Evolutionary conservation across 208 protist species (phyloP).

Genomic region (Crithidia mellificae): DNA sequence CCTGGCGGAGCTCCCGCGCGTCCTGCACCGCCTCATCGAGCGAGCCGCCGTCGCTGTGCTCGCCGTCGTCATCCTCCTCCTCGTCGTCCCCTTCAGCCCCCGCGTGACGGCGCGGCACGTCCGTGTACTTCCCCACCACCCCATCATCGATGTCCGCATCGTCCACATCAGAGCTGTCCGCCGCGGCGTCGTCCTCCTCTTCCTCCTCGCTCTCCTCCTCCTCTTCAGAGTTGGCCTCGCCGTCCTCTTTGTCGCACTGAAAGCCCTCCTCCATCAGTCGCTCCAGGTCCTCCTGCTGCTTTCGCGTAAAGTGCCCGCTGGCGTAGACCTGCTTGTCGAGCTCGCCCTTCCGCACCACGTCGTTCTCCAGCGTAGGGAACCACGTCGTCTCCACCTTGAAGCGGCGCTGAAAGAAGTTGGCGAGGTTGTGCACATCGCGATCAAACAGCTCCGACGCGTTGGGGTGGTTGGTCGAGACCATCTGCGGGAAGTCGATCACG

Average conservation of each 20-base stretch:
- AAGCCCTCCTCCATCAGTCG: slow-evolving; percentile 62
- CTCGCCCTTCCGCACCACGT: slow-evolving; percentile 72
- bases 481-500: slow-evolving; percentile 99
- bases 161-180: slow-evolving; percentile 12
- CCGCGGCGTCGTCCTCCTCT: slow-evolving; percentile 30
- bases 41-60: slow-evolving; percentile 40
- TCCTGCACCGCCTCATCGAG: slow-evolving; percentile 53
- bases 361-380: slow-evolving; percentile 71
- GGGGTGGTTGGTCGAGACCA: slow-evolving; percentile 96
- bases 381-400: slow-evolving; percentile 84
- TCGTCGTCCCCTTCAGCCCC: slow-evolving; percentile 15
- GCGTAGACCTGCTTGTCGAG: slow-evolving; percentile 83
- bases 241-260: slow-evolving; percentile 13
- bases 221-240: too few species aligned
- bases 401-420: slow-evolving; percentile 93
- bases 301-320: slow-evolving; percentile 75
- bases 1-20: slow-evolving; percentile 39
- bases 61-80: slow-evolving; percentile 4
- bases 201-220: slow-evolving; percentile 34
- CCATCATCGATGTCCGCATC: slow-evolving; percentile 33
- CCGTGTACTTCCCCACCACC: slow-evolving; percentile 18
- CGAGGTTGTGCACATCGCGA: slow-evolving; percentile 97
- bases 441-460: slow-evolving; percentile 97
- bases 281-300: slow-evolving; percentile 76
- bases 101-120: background rate